Evolutionary conservation across 805 yeast species (phyloP), one percentile per base, ranked within the genome.

Genomic region (Wickerhamomyces mucosus): DNA sequence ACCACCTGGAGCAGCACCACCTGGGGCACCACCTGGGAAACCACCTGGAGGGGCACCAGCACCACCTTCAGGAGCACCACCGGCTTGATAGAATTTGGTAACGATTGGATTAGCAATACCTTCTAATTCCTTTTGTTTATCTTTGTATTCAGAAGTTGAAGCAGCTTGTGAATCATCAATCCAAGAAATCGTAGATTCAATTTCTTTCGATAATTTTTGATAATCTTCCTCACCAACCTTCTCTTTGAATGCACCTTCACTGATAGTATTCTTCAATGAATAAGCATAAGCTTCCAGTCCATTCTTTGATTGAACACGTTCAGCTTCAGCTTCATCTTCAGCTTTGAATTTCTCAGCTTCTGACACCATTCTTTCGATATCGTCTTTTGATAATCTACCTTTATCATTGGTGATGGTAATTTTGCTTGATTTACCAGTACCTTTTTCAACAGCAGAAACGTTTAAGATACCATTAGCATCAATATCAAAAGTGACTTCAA

Each of bases 331-430:
- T 63, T 86, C 96, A 63, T 88, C 96, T 64, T 88, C 95, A 49
- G 84, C 95, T 75, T 84, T 86, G 82, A 70, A 88, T 71, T 86
- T 88, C 72, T 89, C 96, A 57, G 97, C 97, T 66, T 89, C 96
- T 45, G 82, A 64, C 45, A 88, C 96, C 97, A 88, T 88, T 67
- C 89, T 82, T 69, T 88, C 97, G 52, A 88, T 88, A 58, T 88
- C 96, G 63, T 88, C 96, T 78, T 86, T 84, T 42, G 96, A 83
- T 60, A 88, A 77, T 77, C 96, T 88, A 68, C 97, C 97, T 75
- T 86, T 88, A 66, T 88, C 96, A 74, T 89, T 88, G 66, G 96
- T 88, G 64, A 88, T 88, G 61, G 97, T 88, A 59, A 88, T 88
- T 81, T 89, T 80, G 69, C 78, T 83, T 51, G 94, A 67, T 75